Evolutionary conservation across 2,329 filamentous ascomycete species (phyloP).

Genomic region (Colletotrichum ledebouriae): DNA sequence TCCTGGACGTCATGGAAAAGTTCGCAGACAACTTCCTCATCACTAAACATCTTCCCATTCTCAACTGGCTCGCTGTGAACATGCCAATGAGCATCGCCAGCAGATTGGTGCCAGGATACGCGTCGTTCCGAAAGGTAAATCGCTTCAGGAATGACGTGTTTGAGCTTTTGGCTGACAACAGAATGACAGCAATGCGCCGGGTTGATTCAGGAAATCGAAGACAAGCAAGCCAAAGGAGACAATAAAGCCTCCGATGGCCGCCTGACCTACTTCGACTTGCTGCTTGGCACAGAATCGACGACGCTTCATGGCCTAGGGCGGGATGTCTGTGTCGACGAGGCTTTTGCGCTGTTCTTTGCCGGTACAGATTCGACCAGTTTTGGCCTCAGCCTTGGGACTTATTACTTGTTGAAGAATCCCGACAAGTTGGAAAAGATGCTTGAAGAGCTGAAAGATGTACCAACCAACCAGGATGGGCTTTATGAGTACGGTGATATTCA

Average conservation of each 20-base stretch:
- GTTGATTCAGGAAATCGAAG: conserved; percentile 19
- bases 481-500: conserved; percentile 6
- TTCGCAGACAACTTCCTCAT: conserved; percentile 9
- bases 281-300: not conserved
- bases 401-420: conserved; percentile 4
- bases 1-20: conserved; percentile 7
- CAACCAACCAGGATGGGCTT: conserved; percentile 4
- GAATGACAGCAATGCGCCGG: not conserved
- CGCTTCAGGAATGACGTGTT: not conserved
- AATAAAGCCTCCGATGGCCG: conserved; percentile 5
- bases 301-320: not conserved
- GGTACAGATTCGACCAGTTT: conserved; percentile 9
- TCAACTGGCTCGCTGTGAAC: conserved; percentile 4
- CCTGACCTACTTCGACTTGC: conserved; percentile 8
- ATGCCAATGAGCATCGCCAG: conserved; percentile 11
- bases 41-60: conserved; percentile 1
- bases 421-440: conserved; percentile 17
- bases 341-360: conserved; percentile 11
- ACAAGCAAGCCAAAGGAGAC: conserved; percentile 5
- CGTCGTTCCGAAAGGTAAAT: conserved; percentile 6
- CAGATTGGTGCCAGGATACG: conserved; percentile 7
- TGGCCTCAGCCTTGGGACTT: conserved; percentile 2
- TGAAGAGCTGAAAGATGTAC: not conserved
- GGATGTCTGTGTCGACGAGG: conserved; percentile 1
- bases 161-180: not conserved